A percentile compares a stretch with the other conserved stretches of the same genome.
Conservation (phyloP, 1,284 basidiomycete genomes). For the Singerocomus rubriflavus region DNA sequence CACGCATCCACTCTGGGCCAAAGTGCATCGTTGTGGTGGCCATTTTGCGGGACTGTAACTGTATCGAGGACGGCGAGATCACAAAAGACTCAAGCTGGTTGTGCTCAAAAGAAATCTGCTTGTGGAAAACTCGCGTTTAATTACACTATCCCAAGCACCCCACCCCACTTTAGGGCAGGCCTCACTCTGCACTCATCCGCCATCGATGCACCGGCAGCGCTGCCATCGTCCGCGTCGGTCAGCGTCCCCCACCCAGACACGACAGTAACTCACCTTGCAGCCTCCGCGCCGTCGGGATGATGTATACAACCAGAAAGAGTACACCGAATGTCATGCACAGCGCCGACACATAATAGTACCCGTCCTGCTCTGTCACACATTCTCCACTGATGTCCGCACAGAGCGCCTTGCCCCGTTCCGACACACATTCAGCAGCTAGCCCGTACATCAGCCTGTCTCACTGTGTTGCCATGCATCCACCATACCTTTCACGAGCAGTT, state of each 20-base stretch:
- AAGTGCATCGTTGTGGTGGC: slow-evolving; percentile 77
- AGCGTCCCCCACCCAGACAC: neutral
- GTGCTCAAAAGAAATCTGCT: slow-evolving; percentile 19
- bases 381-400: slow-evolving; percentile 77
- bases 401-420: slow-evolving; percentile 80
- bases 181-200: slow-evolving; percentile 27
- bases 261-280: slow-evolving; percentile 71
- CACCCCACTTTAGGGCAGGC: slow-evolving; percentile 33
- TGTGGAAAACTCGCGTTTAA: slow-evolving; percentile 29
- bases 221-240: slow-evolving; percentile 18
- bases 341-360: slow-evolving; percentile 86
- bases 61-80: too few species aligned
- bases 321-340: slow-evolving; percentile 79
- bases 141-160: slow-evolving; percentile 14
- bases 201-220: slow-evolving; percentile 39
- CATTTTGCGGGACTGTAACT: slow-evolving; percentile 44
- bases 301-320: slow-evolving; percentile 70
- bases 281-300: slow-evolving; percentile 80
- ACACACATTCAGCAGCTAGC: slow-evolving; percentile 80
- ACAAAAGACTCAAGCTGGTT: neutral
- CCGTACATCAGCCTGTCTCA: slow-evolving; percentile 11
- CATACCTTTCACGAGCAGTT: slow-evolving; percentile 60
- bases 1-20: slow-evolving; percentile 87
- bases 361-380: slow-evolving; percentile 85
- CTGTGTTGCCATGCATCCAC: slow-evolving; percentile 3